A percentile compares a stretch with the other conserved stretches of the same genome.
Evolutionary conservation across 768 basidiomycete species (phyloP).

Genomic region (Amanita rimosa): DNA sequence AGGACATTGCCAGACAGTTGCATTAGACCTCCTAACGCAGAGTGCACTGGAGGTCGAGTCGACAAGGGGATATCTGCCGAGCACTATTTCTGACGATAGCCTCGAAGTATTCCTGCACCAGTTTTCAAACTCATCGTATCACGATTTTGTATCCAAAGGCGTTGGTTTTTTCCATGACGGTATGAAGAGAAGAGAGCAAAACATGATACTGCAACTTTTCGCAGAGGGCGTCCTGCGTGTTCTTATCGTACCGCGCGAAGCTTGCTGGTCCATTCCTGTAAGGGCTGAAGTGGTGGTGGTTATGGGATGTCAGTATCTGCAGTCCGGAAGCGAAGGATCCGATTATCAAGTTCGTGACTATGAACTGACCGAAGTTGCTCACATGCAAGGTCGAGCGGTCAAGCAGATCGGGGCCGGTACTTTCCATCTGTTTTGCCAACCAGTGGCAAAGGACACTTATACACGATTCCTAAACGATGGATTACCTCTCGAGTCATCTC

Average conservation of each 20-base stretch:
- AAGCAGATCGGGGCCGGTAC: constrained; percentile 46
- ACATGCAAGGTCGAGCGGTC: constrained; percentile 87
- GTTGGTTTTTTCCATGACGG: constrained; percentile 83
- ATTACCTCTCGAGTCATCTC: constrained; percentile 76
- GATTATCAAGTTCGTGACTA: constrained; percentile 77
- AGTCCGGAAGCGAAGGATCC: constrained; percentile 29
- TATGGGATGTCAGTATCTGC: constrained; percentile 85
- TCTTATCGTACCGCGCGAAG: constrained; percentile 71
- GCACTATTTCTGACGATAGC: constrained; percentile 33
- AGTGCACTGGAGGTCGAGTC: constrained; percentile 68
- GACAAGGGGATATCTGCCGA: constrained; percentile 55
- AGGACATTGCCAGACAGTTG: constrained; percentile 59
- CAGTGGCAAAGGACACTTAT: constrained; percentile 74
- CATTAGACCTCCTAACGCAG: constrained; percentile 79
- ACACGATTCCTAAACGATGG: constrained; percentile 81
- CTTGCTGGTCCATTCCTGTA: constrained; percentile 85
- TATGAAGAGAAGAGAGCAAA: constrained; percentile 53
- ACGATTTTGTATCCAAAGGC: constrained; percentile 73
- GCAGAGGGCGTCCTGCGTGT: constrained; percentile 71
- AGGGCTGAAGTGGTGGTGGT: constrained; percentile 74
- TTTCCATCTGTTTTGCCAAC: constrained; percentile 85
- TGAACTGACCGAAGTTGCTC: constrained; percentile 65
- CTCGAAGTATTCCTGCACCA: constrained; percentile 48
- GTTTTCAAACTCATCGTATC: constrained; percentile 50
- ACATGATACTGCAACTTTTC: constrained; percentile 70